Conservation (phyloP, 208 protist genomes). For the Lotmaria passim region DNA sequence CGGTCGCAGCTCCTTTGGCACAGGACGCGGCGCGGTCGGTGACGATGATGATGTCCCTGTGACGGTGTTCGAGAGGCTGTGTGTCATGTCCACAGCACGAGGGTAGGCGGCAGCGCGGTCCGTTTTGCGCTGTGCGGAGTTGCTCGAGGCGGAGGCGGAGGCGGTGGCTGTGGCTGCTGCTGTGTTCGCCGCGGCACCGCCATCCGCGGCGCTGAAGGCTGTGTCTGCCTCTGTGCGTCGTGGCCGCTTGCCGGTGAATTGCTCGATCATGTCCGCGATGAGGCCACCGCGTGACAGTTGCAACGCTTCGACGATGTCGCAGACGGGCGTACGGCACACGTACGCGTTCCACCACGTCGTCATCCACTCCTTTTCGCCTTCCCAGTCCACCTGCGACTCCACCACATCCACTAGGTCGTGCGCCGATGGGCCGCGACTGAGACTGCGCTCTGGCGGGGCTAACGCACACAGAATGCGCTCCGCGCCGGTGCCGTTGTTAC, state of each 20-base stretch:
- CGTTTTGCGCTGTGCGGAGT: neutral
- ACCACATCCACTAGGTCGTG: slow-evolving; percentile 32
- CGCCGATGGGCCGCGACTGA: neutral
- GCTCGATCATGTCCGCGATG: slow-evolving; percentile 74
- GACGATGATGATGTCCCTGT: neutral
- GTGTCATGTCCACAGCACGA: neutral
- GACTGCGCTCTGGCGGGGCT: neutral
- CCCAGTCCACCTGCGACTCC: slow-evolving; percentile 25
- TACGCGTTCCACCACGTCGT: slow-evolving; percentile 83
- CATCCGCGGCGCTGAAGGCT: neutral
- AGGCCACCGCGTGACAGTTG: slow-evolving; percentile 60
- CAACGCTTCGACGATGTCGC: slow-evolving; percentile 61
- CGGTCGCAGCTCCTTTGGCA: slow-evolving; percentile 33
- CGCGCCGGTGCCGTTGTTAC: neutral
- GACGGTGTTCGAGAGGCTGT: neutral
- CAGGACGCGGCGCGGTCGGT: neutral
- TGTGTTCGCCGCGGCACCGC: neutral
- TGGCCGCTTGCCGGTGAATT: slow-evolving; percentile 63
- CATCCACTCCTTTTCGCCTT: slow-evolving; percentile 48
- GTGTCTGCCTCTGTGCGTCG: slow-evolving; percentile 14
- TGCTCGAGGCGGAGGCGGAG: neutral
- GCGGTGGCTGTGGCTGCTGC: slow-evolving; percentile 1
- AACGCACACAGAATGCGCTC: slow-evolving; percentile 21
- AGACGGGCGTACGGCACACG: slow-evolving; percentile 61
- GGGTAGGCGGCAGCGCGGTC: neutral